Evolutionary conservation across 1,284 basidiomycete species (phyloP).

Genomic region (Rhodotorula glutinis): DNA sequence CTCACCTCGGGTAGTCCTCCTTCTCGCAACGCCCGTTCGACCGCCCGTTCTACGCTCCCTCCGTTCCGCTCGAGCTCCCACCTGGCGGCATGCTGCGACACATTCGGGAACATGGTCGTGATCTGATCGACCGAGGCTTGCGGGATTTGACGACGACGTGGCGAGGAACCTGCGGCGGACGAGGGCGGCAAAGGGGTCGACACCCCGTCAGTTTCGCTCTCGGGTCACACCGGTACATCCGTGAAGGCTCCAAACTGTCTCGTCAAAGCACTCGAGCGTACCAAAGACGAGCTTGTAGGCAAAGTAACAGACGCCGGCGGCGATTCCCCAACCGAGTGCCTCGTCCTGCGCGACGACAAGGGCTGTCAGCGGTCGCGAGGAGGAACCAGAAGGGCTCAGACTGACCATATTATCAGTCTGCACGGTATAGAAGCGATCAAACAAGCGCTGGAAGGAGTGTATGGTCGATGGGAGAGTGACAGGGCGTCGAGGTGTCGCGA

Average conservation of each 20-base stretch:
- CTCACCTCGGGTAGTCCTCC: slow-evolving; percentile 30
- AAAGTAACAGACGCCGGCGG: slow-evolving; percentile 16
- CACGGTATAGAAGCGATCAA: too few species aligned
- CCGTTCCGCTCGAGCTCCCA: slow-evolving; percentile 32
- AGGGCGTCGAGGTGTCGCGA: too few species aligned
- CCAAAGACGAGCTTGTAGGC: slow-evolving; percentile 32
- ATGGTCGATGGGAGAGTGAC: too few species aligned
- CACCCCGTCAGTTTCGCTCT: not conserved
- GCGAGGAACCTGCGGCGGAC: not conserved
- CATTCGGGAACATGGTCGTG: slow-evolving; percentile 16
- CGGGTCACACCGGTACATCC: not conserved
- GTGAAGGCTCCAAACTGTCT: too few species aligned
- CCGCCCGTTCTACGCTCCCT: slow-evolving; percentile 27
- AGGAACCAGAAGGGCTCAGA: not conserved
- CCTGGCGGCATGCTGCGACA: not conserved
- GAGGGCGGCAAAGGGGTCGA: not conserved
- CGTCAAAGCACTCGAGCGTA: not conserved
- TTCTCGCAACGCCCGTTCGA: slow-evolving; percentile 27
- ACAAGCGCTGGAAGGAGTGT: too few species aligned
- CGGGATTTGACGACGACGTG: slow-evolving; percentile 1
- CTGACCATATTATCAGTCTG: too few species aligned
- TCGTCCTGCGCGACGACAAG: slow-evolving; percentile 15
- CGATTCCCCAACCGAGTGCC: slow-evolving; percentile 26
- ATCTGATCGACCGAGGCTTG: slow-evolving; percentile 18
- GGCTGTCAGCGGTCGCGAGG: not conserved